These are phyloP conservation scores for Cladosporium sp. DNA, from an alignment of 2,329 filamentous ascomycete genomes.

Conservation along the genomic window DNA sequence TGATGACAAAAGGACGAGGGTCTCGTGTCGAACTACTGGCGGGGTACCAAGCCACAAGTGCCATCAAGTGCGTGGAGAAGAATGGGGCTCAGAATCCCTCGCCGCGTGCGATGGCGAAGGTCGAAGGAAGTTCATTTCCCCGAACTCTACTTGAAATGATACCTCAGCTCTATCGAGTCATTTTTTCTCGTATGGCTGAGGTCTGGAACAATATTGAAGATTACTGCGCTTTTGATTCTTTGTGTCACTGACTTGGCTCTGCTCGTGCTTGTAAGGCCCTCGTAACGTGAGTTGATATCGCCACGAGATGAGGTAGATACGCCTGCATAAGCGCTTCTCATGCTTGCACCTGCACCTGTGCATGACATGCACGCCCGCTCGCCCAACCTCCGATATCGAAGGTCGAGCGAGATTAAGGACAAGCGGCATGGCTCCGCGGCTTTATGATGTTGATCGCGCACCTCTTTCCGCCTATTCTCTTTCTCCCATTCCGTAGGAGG, in stretches of 20 bases:
- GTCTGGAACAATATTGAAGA: neutral
- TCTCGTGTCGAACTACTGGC: neutral
- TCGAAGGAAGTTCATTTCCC: neutral
- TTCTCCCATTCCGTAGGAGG: neutral
- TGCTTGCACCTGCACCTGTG: neutral
- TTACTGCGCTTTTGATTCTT: too few species aligned
- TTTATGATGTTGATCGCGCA: neutral
- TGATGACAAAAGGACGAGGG: neutral
- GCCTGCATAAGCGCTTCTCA: too few species aligned
- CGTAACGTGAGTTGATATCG: neutral
- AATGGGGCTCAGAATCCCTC: neutral
- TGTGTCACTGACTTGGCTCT: too few species aligned
- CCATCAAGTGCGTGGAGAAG: neutral
- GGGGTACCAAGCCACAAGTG: conserved; percentile 6
- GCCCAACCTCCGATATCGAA: too few species aligned
- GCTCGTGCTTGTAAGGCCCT: too few species aligned
- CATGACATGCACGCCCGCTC: neutral
- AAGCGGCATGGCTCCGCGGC: neutral
- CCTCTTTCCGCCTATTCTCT: neutral
- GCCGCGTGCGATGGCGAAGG: neutral
- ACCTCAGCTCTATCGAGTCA: too few species aligned
- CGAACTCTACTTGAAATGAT: too few species aligned
- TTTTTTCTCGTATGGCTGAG: neutral
- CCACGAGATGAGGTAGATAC: neutral
- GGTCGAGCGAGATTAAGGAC: too few species aligned